Base-by-base conservation (phyloP, 2,329 filamentous ascomycete species). In the Hypoxylon sp. region DNA sequence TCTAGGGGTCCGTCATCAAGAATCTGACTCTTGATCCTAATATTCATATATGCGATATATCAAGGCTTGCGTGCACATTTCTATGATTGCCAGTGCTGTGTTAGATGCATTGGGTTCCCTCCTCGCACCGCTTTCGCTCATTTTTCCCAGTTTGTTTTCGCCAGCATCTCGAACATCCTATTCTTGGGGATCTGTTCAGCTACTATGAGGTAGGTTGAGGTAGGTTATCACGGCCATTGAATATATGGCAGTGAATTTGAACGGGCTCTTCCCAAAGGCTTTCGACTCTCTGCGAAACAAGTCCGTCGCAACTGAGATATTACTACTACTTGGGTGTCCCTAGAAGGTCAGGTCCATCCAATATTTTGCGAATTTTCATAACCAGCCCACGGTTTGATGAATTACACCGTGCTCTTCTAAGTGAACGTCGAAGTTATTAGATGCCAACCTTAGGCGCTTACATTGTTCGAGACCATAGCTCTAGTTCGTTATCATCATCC, bases 31-130 rank as follows among this genome's bases (percentile, higher is more conserved):
- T 14, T 13, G 14, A 24, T 24, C 17, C 29, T 44, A 11, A 47
- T 57, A 47, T 57, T 57, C 39, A 35, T 47, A 44, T 47, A 57
- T 35, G 17, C 54, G 17, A 47, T 46, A 57, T 47, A 26, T 57
- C 26, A 22, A 47, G 22, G 37, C 26, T 31, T 17, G 19, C 24
- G 35, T 39, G 14, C 22, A 14, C 14, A 6, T 17, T 57, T 47
- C 35, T 31, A 11, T 29, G 31, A 19, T 33, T 57, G n/a, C 14
- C 35, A 44, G 37, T 14, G 14, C 26, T 37, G 51, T 46, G 9
- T 46, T 55, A 6, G 19, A 19, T 46, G 17, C 17, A 14, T 9
- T 26, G n/a, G 3, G n/a, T 11, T 26, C 10, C 29, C 39, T 17
- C 17, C 2, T n/a, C 26, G 53, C 53, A 5, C 14, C 24, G 2